Evolutionary conservation across 2,329 filamentous ascomycete genomes (phyloP).

Genomic region (Mycosphaerelloides madeirae): DNA sequence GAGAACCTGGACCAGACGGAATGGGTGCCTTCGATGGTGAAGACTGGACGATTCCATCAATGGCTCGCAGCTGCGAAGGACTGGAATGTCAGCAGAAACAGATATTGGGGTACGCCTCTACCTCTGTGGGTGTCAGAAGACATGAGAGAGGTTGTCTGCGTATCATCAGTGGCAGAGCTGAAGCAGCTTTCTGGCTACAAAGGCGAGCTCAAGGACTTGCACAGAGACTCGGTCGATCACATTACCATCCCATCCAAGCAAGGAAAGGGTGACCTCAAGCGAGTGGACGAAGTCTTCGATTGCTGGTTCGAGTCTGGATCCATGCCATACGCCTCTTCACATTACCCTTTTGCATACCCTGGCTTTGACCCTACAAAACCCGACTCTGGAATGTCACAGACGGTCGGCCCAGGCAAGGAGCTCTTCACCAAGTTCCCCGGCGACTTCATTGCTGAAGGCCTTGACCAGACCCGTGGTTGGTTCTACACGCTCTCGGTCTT

Average conservation of each 20-base stretch:
- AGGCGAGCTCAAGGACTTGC: slow-evolving; percentile 77
- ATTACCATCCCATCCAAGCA: slow-evolving; percentile 90
- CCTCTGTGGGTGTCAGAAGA: slow-evolving; percentile 91
- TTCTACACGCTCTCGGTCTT: slow-evolving; percentile 91
- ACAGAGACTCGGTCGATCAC: slow-evolving; percentile 86
- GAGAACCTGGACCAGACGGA: slow-evolving; percentile 82
- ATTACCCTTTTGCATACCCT: slow-evolving; percentile 88
- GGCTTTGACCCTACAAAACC: slow-evolving; percentile 43
- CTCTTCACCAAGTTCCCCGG: slow-evolving; percentile 80
- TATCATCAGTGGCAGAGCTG: slow-evolving; percentile 80
- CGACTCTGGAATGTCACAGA: slow-evolving; percentile 26
- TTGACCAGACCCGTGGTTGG: slow-evolving; percentile 94
- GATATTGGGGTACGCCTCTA: slow-evolving; percentile 93
- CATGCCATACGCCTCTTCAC: slow-evolving; percentile 88
- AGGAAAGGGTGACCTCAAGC: slow-evolving; percentile 76
- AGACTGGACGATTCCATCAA: slow-evolving; percentile 83
- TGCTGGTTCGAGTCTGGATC: slow-evolving; percentile 96
- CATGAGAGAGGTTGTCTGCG: slow-evolving; percentile 75
- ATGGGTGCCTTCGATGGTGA: slow-evolving; percentile 88
- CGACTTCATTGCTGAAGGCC: slow-evolving; percentile 89
- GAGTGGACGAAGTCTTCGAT: slow-evolving; percentile 86
- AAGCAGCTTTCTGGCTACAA: slow-evolving; percentile 80
- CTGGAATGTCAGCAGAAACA: slow-evolving; percentile 91
- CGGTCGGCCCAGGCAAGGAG: slow-evolving; percentile 39
- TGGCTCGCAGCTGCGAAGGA: slow-evolving; percentile 90